Percentiles rank a stretch among this genome's conserved stretches.
Conservation (phyloP, 2,329 filamentous ascomycete species). For the Verticillium alfalfae region DNA sequence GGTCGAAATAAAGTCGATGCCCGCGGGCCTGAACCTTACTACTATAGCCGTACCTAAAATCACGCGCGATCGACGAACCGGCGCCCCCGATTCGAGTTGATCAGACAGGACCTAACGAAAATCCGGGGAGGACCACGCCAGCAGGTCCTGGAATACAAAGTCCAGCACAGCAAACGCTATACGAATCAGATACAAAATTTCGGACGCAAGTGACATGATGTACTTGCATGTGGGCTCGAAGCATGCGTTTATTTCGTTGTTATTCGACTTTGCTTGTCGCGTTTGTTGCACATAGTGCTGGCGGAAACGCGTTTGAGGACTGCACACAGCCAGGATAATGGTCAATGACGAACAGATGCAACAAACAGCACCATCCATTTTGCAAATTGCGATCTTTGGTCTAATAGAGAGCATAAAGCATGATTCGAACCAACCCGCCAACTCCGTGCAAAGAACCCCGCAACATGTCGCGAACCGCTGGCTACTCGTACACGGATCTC, state of each 20-base stretch:
- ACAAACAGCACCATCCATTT: neutral
- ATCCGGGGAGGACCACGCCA: neutral
- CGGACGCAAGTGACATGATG: too few relatives aligned
- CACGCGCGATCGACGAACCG: neutral
- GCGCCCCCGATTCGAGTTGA: neutral
- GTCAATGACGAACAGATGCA: neutral
- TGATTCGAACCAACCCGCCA: neutral
- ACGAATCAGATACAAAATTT: too few relatives aligned
- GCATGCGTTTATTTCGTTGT: neutral
- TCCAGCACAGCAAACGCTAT: too few relatives aligned
- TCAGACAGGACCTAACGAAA: neutral
- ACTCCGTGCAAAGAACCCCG: neutral
- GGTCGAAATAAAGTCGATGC: neutral
- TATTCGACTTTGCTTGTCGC: neutral
- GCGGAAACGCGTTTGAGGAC: neutral
- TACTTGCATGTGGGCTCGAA: too few relatives aligned
- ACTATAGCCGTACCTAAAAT: neutral
- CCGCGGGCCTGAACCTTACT: neutral
- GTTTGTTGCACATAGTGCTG: neutral
- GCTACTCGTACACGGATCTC: neutral
- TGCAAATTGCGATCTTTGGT: neutral
- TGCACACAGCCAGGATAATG: neutral
- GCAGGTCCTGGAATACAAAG: neutral
- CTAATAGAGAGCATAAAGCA: neutral
- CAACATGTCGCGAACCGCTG: neutral